Conservation (phyloP, 208 protist genomes). For the Trypanosoma rangeli region DNA sequence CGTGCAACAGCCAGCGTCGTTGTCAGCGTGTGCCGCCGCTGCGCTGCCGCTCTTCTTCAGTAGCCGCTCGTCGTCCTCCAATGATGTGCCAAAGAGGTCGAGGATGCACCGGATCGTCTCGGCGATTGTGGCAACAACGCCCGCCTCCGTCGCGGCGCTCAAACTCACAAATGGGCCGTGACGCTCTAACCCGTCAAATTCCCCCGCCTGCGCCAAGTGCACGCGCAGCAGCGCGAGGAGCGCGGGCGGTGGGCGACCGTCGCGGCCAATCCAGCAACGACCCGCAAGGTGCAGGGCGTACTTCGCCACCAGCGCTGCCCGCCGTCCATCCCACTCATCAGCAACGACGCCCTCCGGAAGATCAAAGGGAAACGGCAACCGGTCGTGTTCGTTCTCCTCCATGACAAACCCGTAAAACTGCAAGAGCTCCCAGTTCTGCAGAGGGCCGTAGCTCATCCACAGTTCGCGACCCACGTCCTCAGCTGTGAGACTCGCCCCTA, state of each 20-base stretch:
- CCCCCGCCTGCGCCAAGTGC: slow-evolving; percentile 62
- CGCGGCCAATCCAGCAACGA: slow-evolving; percentile 61
- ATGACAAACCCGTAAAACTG: slow-evolving; percentile 91
- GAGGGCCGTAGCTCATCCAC: slow-evolving; percentile 93
- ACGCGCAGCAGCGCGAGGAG: slow-evolving; percentile 78
- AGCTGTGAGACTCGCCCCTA: slow-evolving; percentile 54
- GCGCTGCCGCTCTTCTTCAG: slow-evolving; percentile 19
- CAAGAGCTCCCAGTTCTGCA: slow-evolving; percentile 93
- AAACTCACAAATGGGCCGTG: slow-evolving; percentile 56
- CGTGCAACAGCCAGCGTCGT: slow-evolving; percentile 20
- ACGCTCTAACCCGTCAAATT: slow-evolving; percentile 66
- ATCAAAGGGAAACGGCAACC: slow-evolving; percentile 77
- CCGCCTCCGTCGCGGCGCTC: slow-evolving; percentile 51
- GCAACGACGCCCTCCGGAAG: slow-evolving; percentile 15
- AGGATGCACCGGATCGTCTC: slow-evolving; percentile 56
- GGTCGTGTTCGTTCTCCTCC: slow-evolving; percentile 75
- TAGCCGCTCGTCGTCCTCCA: slow-evolving; percentile 61
- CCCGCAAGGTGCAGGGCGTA: slow-evolving; percentile 51
- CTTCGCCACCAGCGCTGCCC: slow-evolving; percentile 39
- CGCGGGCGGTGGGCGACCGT: slow-evolving; percentile 57
- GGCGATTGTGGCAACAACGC: slow-evolving; percentile 46
- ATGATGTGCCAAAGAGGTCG: slow-evolving; percentile 54
- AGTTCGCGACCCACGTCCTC: slow-evolving; percentile 74
- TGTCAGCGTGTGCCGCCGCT: slow-evolving; percentile 11
- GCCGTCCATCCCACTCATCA: slow-evolving; percentile 50